Evolutionary conservation across 228 moss, liverwort and hornwort species (phyloP).

Genomic region (Sphagnum magellanicum): DNA sequence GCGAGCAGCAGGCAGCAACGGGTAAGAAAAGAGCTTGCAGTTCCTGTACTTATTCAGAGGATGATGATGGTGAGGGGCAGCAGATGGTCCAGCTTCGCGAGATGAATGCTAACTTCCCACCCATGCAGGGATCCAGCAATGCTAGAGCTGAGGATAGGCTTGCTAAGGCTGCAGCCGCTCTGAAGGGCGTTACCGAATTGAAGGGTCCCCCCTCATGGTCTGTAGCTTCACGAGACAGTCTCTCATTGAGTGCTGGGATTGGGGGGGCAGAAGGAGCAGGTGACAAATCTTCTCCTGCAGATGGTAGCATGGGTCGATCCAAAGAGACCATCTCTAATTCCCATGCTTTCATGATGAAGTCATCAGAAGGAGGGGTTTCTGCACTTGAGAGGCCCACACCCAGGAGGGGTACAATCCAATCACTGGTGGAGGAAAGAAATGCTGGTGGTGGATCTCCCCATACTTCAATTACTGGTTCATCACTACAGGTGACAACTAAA

Average conservation of each 20-base stretch:
- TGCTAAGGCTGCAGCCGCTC: constrained; percentile 18
- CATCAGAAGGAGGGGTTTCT: constrained; percentile 7
- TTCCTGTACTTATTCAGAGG: constrained; percentile 66
- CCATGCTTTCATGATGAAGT: constrained; percentile 29
- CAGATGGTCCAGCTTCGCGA: constrained; percentile 50
- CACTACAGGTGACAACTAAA: constrained; percentile 41
- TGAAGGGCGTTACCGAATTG: constrained; percentile 8
- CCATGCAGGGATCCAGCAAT: constrained; percentile 37
- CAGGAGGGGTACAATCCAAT: constrained; percentile 30
- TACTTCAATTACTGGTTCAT: constrained; percentile 24
- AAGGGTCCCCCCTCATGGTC: constrained; percentile 12
- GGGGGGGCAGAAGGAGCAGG: constrained; percentile 44
- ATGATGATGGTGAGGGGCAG: constrained; percentile 72
- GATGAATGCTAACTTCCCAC: constrained; percentile 54
- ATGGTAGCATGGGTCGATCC: constrained; percentile 12
- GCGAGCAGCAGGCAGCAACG: constrained; percentile 50
- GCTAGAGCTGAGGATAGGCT: constrained; percentile 37
- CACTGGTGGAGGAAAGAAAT: constrained; percentile 31
- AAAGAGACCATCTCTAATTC: constrained; percentile 28
- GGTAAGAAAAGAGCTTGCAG: constrained; percentile 52
- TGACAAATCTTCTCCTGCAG: constrained; percentile 16
- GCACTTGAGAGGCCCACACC: constrained; percentile 44
- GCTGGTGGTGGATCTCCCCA: constrained; percentile 11
- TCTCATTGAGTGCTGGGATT: constrained; percentile 36
- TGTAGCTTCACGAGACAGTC: constrained; percentile 16